These are phyloP conservation scores for Emmonsiellopsis sp. DNA, from an alignment of 2,329 filamentous ascomycete genomes.

Conservation along the genomic window DNA sequence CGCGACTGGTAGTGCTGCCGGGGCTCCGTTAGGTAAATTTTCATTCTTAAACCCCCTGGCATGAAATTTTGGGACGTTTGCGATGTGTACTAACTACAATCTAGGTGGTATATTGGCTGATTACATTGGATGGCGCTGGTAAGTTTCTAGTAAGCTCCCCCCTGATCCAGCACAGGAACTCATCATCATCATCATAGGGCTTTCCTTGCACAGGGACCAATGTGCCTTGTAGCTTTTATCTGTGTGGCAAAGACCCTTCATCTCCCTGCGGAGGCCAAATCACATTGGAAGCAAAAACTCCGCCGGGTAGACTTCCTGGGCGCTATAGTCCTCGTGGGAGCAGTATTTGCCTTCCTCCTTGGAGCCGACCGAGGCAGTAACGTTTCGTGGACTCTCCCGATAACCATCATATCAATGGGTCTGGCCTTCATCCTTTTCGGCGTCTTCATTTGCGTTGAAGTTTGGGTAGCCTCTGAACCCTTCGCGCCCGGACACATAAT, in stretches of 20 bases:
- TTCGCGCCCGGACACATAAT: slow-evolving; percentile 69
- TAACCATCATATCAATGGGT: slow-evolving; percentile 50
- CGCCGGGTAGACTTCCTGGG: slow-evolving; percentile 64
- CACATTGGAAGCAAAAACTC: slow-evolving; percentile 57
- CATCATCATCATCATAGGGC: slow-evolving; percentile 38
- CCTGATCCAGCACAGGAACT: slow-evolving; percentile 9
- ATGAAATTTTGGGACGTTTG: not conserved
- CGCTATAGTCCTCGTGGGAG: slow-evolving; percentile 54
- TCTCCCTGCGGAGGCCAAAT: slow-evolving; percentile 48
- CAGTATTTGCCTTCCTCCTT: slow-evolving; percentile 56
- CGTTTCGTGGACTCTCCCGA: slow-evolving; percentile 52
- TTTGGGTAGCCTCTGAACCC: slow-evolving; percentile 57
- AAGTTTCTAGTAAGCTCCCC: slow-evolving; percentile 12
- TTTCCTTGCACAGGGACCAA: slow-evolving; percentile 60
- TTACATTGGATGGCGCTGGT: slow-evolving; percentile 66
- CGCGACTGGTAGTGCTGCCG: slow-evolving; percentile 56
- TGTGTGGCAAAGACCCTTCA: slow-evolving; percentile 55
- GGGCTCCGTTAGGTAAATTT: slow-evolving; percentile 53
- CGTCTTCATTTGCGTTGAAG: slow-evolving; percentile 61
- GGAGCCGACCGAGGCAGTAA: slow-evolving; percentile 68
- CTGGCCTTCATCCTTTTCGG: slow-evolving; percentile 51
- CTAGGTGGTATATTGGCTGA: slow-evolving; percentile 57
- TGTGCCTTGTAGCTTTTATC: slow-evolving; percentile 56
- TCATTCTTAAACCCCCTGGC: not conserved
- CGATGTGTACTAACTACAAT: slow-evolving; percentile 10